Conservation (phyloP, 2,329 filamentous ascomycete genomes). For the Fusarium sp. region DNA sequence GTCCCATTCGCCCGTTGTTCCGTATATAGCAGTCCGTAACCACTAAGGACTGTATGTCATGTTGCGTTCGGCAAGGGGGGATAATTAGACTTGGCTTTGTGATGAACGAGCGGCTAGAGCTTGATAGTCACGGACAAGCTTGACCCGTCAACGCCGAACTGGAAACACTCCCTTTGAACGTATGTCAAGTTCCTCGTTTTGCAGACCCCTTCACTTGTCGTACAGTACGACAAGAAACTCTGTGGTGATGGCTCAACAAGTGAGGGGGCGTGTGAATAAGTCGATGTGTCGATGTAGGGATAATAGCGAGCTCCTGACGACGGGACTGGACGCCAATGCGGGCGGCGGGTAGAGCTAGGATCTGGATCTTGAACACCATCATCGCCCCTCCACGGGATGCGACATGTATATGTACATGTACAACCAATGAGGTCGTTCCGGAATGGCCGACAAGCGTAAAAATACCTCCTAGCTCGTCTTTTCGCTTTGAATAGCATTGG, state of each 20-base stretch:
- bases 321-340: constrained; percentile 22
- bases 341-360: constrained; percentile 40
- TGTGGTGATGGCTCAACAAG: not conserved
- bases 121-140: constrained; percentile 11
- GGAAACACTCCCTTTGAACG: constrained; percentile 42
- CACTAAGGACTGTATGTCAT: not conserved
- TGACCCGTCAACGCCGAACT: constrained; percentile 48
- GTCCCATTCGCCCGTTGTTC: constrained; percentile 5
- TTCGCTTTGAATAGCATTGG: not conserved
- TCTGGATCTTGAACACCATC: constrained; percentile 46
- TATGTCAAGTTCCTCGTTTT: constrained; percentile 31
- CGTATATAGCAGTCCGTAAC: not conserved
- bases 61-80: constrained; percentile 10
- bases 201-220: constrained; percentile 28
- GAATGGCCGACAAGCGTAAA: constrained; percentile 40
- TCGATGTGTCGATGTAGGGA: not conserved
- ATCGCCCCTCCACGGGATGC: constrained; percentile 44
- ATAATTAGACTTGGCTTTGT: constrained; percentile 3
- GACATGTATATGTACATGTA: constrained; percentile 38
- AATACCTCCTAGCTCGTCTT: constrained; percentile 21
- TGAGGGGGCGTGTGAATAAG: constrained; percentile 19
- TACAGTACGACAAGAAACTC: constrained; percentile 32
- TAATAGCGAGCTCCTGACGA: constrained; percentile 23
- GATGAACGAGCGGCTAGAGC: constrained; percentile 7
- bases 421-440: constrained; percentile 39